Conservation (phyloP, 257 asterid species). For the Solanum acaule region DNA sequence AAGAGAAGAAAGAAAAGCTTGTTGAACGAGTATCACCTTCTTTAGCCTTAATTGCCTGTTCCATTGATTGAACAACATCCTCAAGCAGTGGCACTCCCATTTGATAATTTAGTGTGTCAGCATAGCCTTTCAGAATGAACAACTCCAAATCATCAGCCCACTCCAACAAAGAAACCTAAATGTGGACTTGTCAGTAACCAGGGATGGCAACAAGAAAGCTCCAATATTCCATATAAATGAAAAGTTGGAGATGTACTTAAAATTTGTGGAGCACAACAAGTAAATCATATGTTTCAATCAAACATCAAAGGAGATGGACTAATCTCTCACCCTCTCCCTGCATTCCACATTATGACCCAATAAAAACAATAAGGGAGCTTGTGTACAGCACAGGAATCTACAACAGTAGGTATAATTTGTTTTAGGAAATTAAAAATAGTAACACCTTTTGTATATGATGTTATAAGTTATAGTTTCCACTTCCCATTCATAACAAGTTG, state of each 20-base stretch:
- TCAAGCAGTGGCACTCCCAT: constrained; percentile 94
- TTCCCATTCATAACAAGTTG: not conserved
- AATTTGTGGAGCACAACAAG: not conserved
- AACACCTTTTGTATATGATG: not conserved
- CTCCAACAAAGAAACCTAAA: constrained; percentile 73
- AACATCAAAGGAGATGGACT: not conserved
- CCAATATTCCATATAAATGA: not conserved
- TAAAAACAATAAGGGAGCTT: not conserved
- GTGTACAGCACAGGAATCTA: not conserved
- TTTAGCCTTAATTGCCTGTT: constrained; percentile 66
- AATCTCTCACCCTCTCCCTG: not conserved
- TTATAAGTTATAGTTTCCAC: not conserved
- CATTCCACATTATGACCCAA: not conserved
- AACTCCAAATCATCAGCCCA: constrained; percentile 95
- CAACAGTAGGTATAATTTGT: not conserved
- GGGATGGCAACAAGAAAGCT: not conserved
- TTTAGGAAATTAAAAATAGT: not conserved
- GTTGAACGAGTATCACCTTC: constrained; percentile 42
- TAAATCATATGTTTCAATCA: not conserved
- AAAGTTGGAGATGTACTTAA: not conserved
- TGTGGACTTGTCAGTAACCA: constrained; percentile 4
- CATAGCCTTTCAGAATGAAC: constrained; percentile 83
- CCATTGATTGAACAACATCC: constrained; percentile 91
- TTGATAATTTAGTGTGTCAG: constrained; percentile 74
- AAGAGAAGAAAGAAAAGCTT: not conserved